Conservation (phyloP, 345 rosid genomes). For the Lumnitzera littorea region DNA sequence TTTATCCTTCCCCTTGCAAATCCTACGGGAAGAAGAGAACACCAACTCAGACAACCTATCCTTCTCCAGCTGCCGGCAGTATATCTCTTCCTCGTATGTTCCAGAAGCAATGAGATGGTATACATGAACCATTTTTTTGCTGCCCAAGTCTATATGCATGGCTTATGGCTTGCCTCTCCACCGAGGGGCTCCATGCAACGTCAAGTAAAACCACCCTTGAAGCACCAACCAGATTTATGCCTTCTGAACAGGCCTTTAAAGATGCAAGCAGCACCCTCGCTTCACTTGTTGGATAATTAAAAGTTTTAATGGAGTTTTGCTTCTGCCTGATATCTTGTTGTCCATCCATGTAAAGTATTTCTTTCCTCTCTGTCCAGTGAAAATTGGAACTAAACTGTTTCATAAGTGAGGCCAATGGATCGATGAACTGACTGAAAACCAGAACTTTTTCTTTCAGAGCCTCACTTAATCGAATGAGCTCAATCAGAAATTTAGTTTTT, state of each 20-base stretch:
- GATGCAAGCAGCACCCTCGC: slow-evolving; percentile 72
- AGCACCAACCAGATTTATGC: slow-evolving; percentile 72
- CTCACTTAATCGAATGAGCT: slow-evolving; percentile 38
- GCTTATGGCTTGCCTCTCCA: slow-evolving; percentile 79
- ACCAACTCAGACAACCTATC: slow-evolving; percentile 44
- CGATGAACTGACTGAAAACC: slow-evolving; percentile 56
- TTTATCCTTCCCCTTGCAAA: not conserved
- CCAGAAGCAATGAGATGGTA: slow-evolving; percentile 58
- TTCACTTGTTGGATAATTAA: slow-evolving; percentile 42
- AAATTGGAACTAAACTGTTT: slow-evolving; percentile 31
- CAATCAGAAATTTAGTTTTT: slow-evolving; percentile 51
- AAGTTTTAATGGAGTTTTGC: slow-evolving; percentile 37
- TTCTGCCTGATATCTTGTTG: slow-evolving; percentile 24
- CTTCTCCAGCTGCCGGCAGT: slow-evolving; percentile 40
- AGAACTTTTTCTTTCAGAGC: slow-evolving; percentile 51
- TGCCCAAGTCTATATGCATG: slow-evolving; percentile 76
- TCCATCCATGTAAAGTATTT: slow-evolving; percentile 51
- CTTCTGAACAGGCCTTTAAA: slow-evolving; percentile 63
- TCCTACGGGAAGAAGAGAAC: slow-evolving; percentile 24
- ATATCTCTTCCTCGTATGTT: slow-evolving; percentile 47
- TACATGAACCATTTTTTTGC: slow-evolving; percentile 41
- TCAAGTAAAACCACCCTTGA: slow-evolving; percentile 82
- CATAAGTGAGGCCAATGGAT: slow-evolving; percentile 35
- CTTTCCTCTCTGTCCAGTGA: slow-evolving; percentile 41
- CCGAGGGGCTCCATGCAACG: slow-evolving; percentile 82